Percentiles rank a stretch among this genome's conserved stretches.
phyloP scores from a whole-genome alignment of 495 filamentous ascomycete genomes.

The Neurospora sublineolata region DNA sequence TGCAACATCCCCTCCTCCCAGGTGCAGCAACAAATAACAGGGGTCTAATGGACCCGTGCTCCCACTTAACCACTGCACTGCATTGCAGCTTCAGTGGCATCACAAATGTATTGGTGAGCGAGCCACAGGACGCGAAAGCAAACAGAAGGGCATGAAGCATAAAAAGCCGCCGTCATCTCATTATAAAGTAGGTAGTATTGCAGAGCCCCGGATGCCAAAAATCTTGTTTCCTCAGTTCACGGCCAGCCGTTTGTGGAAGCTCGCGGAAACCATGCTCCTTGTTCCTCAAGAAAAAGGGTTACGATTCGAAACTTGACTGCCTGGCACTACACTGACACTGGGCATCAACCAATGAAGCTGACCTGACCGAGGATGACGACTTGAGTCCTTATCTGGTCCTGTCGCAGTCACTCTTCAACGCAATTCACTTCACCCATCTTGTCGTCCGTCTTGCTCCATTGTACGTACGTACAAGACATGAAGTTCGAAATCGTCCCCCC shows the following conservation, averaged over 20 bases:
- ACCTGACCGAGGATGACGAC: not conserved
- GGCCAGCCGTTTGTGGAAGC: not conserved
- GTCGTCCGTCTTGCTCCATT: not conserved
- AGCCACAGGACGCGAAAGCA: not conserved
- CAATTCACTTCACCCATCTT: not conserved
- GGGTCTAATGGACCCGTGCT: not conserved
- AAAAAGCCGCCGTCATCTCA: not conserved
- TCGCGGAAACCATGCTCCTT: not conserved
- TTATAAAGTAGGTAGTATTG: not conserved
- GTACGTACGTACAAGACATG: not conserved
- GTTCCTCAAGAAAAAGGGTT: not conserved
- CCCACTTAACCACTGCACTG: not conserved
- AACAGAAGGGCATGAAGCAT: not conserved
- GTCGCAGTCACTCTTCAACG: not conserved
- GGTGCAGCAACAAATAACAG: not conserved
- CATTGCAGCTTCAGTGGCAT: not conserved
- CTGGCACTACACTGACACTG: not conserved
- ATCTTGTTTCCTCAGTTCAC: not conserved
- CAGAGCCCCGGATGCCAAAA: not conserved
- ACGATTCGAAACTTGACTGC: not conserved
- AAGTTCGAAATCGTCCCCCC: not conserved
- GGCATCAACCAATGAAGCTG: not conserved
- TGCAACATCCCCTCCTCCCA: not conserved
- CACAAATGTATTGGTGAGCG: not conserved
- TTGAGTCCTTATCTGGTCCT: not conserved